These are phyloP conservation scores for Pseudocercospora fuligena DNA, from an alignment of 2,329 filamentous ascomycete genomes.

Conservation along the genomic window DNA sequence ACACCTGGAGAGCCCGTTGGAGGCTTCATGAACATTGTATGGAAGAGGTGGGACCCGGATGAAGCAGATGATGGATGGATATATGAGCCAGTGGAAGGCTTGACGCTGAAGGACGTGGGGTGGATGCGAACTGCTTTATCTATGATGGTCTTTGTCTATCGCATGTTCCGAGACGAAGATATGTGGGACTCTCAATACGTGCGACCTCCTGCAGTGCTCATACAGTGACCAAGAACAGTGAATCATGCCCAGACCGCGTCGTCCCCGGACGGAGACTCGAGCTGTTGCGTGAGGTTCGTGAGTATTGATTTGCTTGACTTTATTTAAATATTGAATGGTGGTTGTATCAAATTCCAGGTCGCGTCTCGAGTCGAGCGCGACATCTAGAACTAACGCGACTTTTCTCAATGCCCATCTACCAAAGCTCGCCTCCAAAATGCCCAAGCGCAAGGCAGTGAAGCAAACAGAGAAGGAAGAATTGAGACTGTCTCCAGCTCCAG, in stretches of 20 bases:
- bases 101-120: not conserved
- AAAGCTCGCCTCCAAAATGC: conserved; percentile 24
- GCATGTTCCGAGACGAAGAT: not conserved
- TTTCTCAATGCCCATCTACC: not conserved
- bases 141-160: not conserved
- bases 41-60: conserved; percentile 2
- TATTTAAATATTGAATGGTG: not conserved
- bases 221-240: not conserved
- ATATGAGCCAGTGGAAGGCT: not conserved
- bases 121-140: not conserved
- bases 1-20: not conserved
- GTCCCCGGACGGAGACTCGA: no score
- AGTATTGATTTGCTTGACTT: not conserved
- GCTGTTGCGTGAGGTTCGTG: not conserved
- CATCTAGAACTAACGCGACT: not conserved
- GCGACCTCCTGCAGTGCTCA: not conserved
- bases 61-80: not conserved
- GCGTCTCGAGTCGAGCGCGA: not conserved
- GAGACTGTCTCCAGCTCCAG: conserved; percentile 31
- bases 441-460: conserved; percentile 32
- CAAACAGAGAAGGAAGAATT: conserved; percentile 22
- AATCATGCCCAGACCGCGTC: no score
- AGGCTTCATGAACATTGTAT: not conserved
- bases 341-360: not conserved
- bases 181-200: not conserved